Evolutionary conservation across 192 early-diverging fungal genomes (phyloP).

Genomic region (Gamsiella multidivaricata): DNA sequence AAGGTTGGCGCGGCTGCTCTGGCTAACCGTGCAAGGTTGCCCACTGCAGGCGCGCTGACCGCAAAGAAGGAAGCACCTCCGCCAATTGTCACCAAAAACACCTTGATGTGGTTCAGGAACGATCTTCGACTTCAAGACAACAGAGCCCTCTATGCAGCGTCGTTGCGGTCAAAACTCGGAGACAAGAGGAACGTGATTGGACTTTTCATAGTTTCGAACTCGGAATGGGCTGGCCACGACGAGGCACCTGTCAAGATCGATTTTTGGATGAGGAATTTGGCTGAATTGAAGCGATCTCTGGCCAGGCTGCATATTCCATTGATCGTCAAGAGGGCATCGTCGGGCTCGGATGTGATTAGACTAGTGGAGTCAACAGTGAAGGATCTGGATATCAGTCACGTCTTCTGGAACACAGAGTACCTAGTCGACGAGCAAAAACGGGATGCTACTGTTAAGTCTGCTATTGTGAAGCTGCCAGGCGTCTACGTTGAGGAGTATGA

Average conservation of each 20-base stretch:
- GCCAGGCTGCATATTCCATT: slow-evolving; percentile 58
- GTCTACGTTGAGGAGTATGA: slow-evolving; percentile 49
- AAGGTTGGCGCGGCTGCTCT: slow-evolving; percentile 34
- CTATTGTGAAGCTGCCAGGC: slow-evolving; percentile 14
- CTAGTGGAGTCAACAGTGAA: slow-evolving; percentile 47
- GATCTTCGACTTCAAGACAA: slow-evolving; percentile 63
- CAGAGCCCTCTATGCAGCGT: slow-evolving; percentile 45
- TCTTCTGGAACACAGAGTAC: slow-evolving; percentile 69
- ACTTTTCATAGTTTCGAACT: slow-evolving; percentile 65
- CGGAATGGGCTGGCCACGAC: slow-evolving; percentile 65
- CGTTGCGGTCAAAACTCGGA: slow-evolving; percentile 11
- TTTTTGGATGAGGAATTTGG: slow-evolving; percentile 63
- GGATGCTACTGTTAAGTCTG: slow-evolving; percentile 43
- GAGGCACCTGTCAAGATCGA: slow-evolving; percentile 64
- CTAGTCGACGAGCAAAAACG: slow-evolving; percentile 63
- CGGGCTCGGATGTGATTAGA: slow-evolving; percentile 33
- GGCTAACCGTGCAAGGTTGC: slow-evolving; percentile 19
- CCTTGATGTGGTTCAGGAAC: slow-evolving; percentile 62
- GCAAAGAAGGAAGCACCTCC: slow-evolving; percentile 46
- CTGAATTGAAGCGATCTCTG: slow-evolving; percentile 45
- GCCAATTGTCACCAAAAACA: slow-evolving; percentile 45
- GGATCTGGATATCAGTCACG: slow-evolving; percentile 40
- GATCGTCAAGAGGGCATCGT: slow-evolving; percentile 53
- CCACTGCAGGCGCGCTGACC: slow-evolving; percentile 1
- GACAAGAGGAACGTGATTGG: slow-evolving; percentile 42